Percentiles rank a stretch among this genome's conserved stretches.
Conservation (phyloP, 2,329 filamentous ascomycete species). For the Aspergillus tamarii region DNA sequence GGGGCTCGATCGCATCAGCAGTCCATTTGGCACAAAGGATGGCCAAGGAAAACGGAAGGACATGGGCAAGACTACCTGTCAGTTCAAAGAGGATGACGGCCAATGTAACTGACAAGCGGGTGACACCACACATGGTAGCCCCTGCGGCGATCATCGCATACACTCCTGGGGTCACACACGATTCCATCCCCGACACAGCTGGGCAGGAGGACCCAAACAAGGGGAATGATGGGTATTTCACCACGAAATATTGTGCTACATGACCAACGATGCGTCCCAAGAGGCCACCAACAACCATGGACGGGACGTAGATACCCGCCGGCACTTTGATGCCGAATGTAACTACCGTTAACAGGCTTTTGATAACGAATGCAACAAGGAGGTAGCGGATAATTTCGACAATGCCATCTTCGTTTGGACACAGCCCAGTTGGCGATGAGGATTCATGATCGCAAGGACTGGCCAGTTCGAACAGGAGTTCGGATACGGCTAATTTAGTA, state of each 20-base stretch:
- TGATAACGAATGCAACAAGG: slow-evolving; percentile 80
- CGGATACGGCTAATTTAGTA: slow-evolving; percentile 85
- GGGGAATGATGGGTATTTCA: slow-evolving; percentile 70
- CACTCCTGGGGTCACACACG: slow-evolving; percentile 93
- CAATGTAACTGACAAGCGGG: slow-evolving; percentile 86
- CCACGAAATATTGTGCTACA: slow-evolving; percentile 76
- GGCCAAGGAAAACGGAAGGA: slow-evolving; percentile 88
- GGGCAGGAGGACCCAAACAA: slow-evolving; percentile 74
- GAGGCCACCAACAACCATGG: slow-evolving; percentile 95
- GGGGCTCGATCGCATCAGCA: slow-evolving; percentile 88
- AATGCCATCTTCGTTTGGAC: slow-evolving; percentile 77
- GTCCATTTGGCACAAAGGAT: slow-evolving; percentile 98
- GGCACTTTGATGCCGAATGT: slow-evolving; percentile 97
- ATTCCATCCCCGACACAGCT: slow-evolving; percentile 67
- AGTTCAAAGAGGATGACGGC: slow-evolving; percentile 95
- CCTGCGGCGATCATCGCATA: slow-evolving; percentile 94
- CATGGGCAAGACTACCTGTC: slow-evolving; percentile 92
- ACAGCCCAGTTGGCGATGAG: slow-evolving; percentile 73
- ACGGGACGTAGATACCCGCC: slow-evolving; percentile 95
- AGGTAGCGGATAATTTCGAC: slow-evolving; percentile 73
- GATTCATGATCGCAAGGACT: slow-evolving; percentile 76
- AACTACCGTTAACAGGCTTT: slow-evolving; percentile 82
- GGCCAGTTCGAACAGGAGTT: slow-evolving; percentile 86
- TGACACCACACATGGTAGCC: slow-evolving; percentile 97
- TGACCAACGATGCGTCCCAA: slow-evolving; percentile 89